Percentiles rank a stretch among this genome's conserved stretches.
phyloP scores from a whole-genome alignment of 768 basidiomycete genomes.

The Boletus sp. region DNA sequence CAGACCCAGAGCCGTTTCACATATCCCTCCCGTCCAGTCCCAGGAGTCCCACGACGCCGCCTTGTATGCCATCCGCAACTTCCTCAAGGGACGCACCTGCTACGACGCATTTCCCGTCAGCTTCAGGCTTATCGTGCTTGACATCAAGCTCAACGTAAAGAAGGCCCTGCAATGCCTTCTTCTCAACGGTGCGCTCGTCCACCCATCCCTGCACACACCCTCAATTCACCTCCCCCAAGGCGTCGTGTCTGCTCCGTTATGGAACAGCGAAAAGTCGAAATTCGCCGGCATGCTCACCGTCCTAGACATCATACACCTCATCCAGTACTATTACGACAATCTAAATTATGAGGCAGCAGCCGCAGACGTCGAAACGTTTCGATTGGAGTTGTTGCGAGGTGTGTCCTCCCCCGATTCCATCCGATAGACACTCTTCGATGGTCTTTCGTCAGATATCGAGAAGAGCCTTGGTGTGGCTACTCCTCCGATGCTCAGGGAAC shows the following conservation, averaged over 20 bases:
- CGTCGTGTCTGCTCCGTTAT: slow-evolving; percentile 95
- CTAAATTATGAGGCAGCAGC: slow-evolving; percentile 78
- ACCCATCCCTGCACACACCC: neutral
- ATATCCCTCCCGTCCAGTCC: slow-evolving; percentile 49
- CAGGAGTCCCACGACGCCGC: slow-evolving; percentile 69
- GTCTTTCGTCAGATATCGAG: slow-evolving; percentile 73
- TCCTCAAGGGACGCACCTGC: slow-evolving; percentile 80
- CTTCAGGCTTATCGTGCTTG: slow-evolving; percentile 94
- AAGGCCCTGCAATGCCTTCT: slow-evolving; percentile 87
- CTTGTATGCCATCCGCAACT: slow-evolving; percentile 65
- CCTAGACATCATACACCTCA: slow-evolving; percentile 98
- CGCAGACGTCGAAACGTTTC: slow-evolving; percentile 89
- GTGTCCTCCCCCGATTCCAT: slow-evolving; percentile 23
- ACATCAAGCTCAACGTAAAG: slow-evolving; percentile 93
- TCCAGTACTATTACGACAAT: slow-evolving; percentile 95
- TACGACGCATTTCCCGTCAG: slow-evolving; percentile 98
- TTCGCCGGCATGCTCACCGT: slow-evolving; percentile 99
- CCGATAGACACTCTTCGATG: slow-evolving; percentile 6
- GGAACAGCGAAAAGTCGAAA: slow-evolving; percentile 90
- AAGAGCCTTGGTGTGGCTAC: slow-evolving; percentile 86
- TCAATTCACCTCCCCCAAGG: slow-evolving; percentile 44
- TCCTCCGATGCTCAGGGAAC: slow-evolving; percentile 85
- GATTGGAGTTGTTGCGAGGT: slow-evolving; percentile 88
- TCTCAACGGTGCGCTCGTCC: slow-evolving; percentile 55
- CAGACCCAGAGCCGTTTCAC: slow-evolving; percentile 53